A percentile compares a stretch with the other conserved stretches of the same genome.
Evolutionary conservation across 2,329 filamentous ascomycete species (phyloP).

Genomic region (Aspergillus transmontanensis): DNA sequence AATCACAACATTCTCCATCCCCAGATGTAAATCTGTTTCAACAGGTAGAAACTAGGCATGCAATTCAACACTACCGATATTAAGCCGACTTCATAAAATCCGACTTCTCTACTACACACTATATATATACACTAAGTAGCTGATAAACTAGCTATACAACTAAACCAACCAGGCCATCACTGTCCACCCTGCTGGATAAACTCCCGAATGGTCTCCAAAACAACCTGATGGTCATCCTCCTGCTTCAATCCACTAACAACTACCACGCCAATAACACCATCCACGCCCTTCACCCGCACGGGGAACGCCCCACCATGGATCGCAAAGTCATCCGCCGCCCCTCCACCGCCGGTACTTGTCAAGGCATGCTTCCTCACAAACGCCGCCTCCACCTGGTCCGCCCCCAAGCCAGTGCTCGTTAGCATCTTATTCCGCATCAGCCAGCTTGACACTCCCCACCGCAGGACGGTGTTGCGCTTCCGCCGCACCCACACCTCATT

Average conservation of each 20-base stretch:
- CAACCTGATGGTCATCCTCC: constrained; percentile 74
- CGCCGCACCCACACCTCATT: constrained; percentile 71
- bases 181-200: constrained; percentile 35
- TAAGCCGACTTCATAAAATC: not conserved
- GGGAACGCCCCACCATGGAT: constrained; percentile 79
- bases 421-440: constrained; percentile 68
- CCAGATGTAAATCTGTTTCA: not conserved
- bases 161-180: not conserved
- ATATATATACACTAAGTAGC: not conserved
- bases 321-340: constrained; percentile 62
- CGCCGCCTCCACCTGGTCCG: constrained; percentile 59
- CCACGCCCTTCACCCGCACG: constrained; percentile 70
- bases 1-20: not conserved
- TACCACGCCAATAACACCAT: constrained; percentile 74
- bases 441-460: constrained; percentile 73
- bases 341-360: constrained; percentile 50
- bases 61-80: not conserved
- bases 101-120: not conserved
- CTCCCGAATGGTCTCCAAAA: constrained; percentile 68
- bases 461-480: constrained; percentile 71
- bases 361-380: constrained; percentile 70
- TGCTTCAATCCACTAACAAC: constrained; percentile 77
- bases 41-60: too few species aligned
- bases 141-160: not conserved
- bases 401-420: constrained; percentile 14